Conservation (phyloP, 83 land plant genomes). For the Picea mariana region DNA sequence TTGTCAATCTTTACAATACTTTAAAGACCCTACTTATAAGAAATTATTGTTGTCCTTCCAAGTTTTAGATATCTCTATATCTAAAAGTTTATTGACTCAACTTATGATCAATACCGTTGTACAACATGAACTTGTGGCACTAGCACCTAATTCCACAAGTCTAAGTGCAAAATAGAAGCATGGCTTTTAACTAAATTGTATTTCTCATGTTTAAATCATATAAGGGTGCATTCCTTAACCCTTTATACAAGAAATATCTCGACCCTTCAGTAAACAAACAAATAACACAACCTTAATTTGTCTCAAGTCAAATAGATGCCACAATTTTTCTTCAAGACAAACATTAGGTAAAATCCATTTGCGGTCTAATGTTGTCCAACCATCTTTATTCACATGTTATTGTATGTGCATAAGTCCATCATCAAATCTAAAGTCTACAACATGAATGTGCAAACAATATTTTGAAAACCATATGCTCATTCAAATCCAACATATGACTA, state of each 20-base stretch:
- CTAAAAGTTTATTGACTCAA: background rate
- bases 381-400: too few relatives aligned
- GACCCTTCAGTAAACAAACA: background rate
- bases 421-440: constrained; percentile 21
- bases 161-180: background rate
- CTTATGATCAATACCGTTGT: background rate
- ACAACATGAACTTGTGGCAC: background rate
- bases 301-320: background rate
- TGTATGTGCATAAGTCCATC: constrained; percentile 22
- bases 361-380: too few relatives aligned
- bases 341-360: too few relatives aligned
- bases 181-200: background rate
- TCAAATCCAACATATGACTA: background rate
- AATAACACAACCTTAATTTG: background rate
- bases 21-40: background rate
- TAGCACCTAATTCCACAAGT: background rate
- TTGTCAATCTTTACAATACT: background rate
- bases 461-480: background rate
- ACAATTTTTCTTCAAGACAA: too few relatives aligned
- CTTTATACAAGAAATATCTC: constrained; percentile 12
- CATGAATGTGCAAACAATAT: background rate
- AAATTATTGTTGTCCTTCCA: background rate
- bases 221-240: background rate
- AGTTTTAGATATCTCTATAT: background rate
- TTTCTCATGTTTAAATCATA: constrained; percentile 1